These are phyloP conservation scores for Wallacemonas collosoma DNA, from an alignment of 208 protist genomes.

Conservation along the genomic window DNA sequence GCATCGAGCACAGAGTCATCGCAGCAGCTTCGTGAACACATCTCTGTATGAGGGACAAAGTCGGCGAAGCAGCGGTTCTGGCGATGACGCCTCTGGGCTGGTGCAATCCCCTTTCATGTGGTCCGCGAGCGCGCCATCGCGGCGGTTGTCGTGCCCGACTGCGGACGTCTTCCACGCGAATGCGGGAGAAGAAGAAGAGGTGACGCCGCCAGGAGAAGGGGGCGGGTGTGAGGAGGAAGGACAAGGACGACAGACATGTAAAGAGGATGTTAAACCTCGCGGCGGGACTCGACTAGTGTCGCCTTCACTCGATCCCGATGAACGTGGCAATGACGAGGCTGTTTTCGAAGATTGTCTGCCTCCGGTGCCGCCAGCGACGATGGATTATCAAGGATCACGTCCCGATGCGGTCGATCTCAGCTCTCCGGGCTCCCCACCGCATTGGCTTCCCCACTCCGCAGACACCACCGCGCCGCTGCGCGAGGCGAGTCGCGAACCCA, in stretches of 20 bases:
- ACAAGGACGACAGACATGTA: no score
- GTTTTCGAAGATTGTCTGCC: not conserved
- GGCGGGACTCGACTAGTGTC: not conserved
- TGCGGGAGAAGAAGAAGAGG: not conserved
- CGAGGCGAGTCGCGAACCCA: conserved; percentile 1
- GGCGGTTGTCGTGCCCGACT: not conserved
- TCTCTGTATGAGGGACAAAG: not conserved
- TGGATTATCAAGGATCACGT: no score
- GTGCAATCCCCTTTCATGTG: conserved; percentile 3
- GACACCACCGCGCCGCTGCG: conserved; percentile 7
- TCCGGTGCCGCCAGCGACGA: no score
- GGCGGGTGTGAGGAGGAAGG: not conserved
- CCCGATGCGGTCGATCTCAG: no score
- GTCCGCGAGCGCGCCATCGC: not conserved
- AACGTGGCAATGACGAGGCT: not conserved
- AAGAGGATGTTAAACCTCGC: no score
- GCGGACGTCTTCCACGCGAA: not conserved
- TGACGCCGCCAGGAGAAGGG: not conserved
- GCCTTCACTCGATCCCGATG: not conserved
- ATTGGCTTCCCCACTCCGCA: not conserved
- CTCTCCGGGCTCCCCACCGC: not conserved
- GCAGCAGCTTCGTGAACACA: not conserved
- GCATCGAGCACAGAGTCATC: not conserved
- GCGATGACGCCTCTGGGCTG: not conserved
- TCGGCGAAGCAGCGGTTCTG: not conserved